phyloP scores from a whole-genome alignment of 2,329 filamentous ascomycete species.

The Phyllosticta citrichinensis region DNA sequence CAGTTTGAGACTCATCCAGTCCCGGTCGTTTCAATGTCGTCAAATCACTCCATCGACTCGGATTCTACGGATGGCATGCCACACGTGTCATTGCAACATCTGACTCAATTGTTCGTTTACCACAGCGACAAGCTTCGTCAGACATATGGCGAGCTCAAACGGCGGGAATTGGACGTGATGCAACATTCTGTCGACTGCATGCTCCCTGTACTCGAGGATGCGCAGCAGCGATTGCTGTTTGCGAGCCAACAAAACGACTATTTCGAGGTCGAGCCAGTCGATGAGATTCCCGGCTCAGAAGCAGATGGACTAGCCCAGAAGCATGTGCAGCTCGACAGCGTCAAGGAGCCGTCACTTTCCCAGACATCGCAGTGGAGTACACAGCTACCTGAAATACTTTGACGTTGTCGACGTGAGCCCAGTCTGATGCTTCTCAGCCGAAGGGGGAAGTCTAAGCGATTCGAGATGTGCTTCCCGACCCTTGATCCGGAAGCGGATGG shows the following conservation, averaged over 20 bases:
- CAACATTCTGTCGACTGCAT: background rate
- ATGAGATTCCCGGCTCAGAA: background rate
- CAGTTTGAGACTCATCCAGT: background rate
- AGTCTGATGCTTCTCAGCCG: too few species aligned
- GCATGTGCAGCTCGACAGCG: too few species aligned
- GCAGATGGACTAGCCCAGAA: background rate
- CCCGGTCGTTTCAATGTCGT: background rate
- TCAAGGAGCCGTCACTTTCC: too few species aligned
- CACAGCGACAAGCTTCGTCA: background rate
- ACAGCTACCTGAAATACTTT: too few species aligned
- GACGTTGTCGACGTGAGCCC: too few species aligned
- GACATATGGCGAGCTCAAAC: background rate
- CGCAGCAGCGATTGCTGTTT: background rate
- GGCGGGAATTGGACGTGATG: background rate
- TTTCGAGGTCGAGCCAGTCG: background rate
- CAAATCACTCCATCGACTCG: background rate
- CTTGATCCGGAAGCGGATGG: too few species aligned
- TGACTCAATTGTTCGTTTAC: background rate
- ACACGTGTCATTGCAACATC: background rate
- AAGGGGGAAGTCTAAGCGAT: too few species aligned
- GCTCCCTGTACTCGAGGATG: background rate
- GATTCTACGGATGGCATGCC: background rate
- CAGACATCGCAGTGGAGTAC: too few species aligned
- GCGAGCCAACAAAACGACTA: background rate
- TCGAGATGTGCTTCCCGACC: too few species aligned